phyloP scores from a whole-genome alignment of 805 yeast species.

The Candida oleophila region DNA sequence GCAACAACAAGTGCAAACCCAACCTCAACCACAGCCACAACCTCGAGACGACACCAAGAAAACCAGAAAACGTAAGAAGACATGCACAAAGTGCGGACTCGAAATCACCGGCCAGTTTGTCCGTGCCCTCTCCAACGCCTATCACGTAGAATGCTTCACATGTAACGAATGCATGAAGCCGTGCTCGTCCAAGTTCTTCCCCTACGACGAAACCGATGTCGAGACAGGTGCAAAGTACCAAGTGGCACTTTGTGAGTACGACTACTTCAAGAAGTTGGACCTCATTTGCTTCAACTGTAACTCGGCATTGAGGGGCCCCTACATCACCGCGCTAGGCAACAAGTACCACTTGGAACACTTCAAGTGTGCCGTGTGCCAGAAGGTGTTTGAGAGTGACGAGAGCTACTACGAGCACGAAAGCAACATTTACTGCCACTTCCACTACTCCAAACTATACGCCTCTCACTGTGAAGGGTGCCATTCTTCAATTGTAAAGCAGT shows the following conservation, averaged over 20 bases:
- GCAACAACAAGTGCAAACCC: conserved; percentile 2
- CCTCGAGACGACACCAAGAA: background rate
- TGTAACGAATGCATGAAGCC: conserved; percentile 82
- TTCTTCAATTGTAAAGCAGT: conserved; percentile 88
- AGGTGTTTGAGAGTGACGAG: conserved; percentile 86
- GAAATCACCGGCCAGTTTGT: conserved; percentile 68
- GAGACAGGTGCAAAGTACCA: conserved; percentile 18
- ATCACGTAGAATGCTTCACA: conserved; percentile 83
- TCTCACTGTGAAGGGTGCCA: conserved; percentile 92
- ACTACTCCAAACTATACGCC: conserved; percentile 83
- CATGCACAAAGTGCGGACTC: conserved; percentile 35
- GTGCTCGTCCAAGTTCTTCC: conserved; percentile 87
- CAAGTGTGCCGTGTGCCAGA: conserved; percentile 82
- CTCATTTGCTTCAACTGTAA: conserved; percentile 86
- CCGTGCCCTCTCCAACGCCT: conserved; percentile 75
- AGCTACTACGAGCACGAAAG: conserved; percentile 87
- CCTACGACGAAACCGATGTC: conserved; percentile 61
- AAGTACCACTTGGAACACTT: conserved; percentile 95
- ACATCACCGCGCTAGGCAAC: conserved; percentile 88
- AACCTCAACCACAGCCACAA: background rate
- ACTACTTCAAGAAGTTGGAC: conserved; percentile 82
- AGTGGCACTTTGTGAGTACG: conserved; percentile 81
- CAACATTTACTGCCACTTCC: conserved; percentile 85
- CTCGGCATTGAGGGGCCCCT: conserved; percentile 84
- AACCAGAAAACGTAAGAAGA: conserved; percentile 23